Percentiles rank a stretch among this genome's conserved stretches.
These are phyloP conservation scores for Microglena sp. DNA, from an alignment of 139 green algal species.

Conservation along the genomic window DNA sequence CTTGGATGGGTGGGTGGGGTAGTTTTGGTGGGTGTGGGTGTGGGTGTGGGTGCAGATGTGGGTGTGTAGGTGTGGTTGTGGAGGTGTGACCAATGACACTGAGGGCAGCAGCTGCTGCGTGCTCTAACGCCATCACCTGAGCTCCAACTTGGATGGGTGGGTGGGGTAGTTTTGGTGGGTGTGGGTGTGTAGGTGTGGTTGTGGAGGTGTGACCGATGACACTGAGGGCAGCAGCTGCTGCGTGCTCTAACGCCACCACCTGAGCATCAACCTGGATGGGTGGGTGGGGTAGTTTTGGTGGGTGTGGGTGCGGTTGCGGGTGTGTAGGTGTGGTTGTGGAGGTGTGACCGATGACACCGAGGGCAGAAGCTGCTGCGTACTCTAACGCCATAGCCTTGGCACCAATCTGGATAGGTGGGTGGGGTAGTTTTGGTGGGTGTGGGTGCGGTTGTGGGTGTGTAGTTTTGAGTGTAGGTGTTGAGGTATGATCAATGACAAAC, in stretches of 20 bases:
- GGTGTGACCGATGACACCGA: background rate
- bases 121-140: too few relatives aligned
- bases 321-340: background rate
- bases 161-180: too few relatives aligned
- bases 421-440: background rate
- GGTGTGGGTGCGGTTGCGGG: constrained; percentile 1
- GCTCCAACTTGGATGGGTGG: too few relatives aligned
- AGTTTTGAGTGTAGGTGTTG: background rate
- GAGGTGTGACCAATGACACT: background rate
- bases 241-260: background rate
- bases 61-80: background rate
- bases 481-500: background rate
- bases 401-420: background rate
- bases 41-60: background rate
- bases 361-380: too few relatives aligned
- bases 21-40: background rate
- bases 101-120: too few relatives aligned
- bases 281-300: background rate
- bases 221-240: too few relatives aligned
- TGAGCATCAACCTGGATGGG: background rate
- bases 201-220: too few relatives aligned
- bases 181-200: too few relatives aligned
- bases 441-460: background rate
- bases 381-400: too few relatives aligned
- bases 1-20: background rate